Evolutionary conservation across 2,329 filamentous ascomycete species (phyloP).

Genomic region (Fonsecaea nubica): DNA sequence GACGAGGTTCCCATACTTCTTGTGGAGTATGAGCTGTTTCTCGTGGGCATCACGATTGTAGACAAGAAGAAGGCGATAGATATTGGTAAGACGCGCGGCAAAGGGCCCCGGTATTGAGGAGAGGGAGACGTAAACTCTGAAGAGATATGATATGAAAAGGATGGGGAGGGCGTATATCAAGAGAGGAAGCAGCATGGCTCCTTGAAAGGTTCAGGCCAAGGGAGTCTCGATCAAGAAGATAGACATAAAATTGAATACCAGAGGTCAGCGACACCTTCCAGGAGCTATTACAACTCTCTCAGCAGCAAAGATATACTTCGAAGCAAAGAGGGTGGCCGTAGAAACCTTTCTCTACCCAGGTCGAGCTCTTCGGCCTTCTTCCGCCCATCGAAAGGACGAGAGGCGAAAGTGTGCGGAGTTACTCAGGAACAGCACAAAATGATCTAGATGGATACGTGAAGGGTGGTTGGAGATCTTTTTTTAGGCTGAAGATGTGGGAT

Average conservation of each 20-base stretch:
- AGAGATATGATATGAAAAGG: slow-evolving; percentile 11
- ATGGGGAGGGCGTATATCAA: slow-evolving; percentile 22
- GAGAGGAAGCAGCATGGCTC: slow-evolving; percentile 28
- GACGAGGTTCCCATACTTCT: slow-evolving; percentile 42
- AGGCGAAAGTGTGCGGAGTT: background rate
- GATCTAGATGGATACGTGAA: slow-evolving; percentile 1
- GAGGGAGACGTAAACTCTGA: slow-evolving; percentile 44
- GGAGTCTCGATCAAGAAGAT: background rate
- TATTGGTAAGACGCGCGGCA: slow-evolving; percentile 40
- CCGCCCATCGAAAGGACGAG: background rate
- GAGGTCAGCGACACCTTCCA: background rate
- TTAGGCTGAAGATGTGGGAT: background rate
- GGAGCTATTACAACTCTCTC: background rate
- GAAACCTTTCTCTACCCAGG: background rate
- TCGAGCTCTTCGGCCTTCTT: slow-evolving; percentile 4
- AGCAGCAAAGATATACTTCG: background rate
- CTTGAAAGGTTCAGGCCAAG: background rate
- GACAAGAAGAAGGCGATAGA: slow-evolving; percentile 42
- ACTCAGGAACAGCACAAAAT: background rate
- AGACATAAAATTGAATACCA: background rate
- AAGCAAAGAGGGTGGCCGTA: background rate
- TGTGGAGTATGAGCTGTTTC: slow-evolving; percentile 39
- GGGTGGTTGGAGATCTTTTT: background rate
- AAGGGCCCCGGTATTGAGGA: slow-evolving; percentile 43
- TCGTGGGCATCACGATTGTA: slow-evolving; percentile 38